Evolutionary conservation across 208 protist genomes (phyloP).

Genomic region (Vickermania ingenoplastis): DNA sequence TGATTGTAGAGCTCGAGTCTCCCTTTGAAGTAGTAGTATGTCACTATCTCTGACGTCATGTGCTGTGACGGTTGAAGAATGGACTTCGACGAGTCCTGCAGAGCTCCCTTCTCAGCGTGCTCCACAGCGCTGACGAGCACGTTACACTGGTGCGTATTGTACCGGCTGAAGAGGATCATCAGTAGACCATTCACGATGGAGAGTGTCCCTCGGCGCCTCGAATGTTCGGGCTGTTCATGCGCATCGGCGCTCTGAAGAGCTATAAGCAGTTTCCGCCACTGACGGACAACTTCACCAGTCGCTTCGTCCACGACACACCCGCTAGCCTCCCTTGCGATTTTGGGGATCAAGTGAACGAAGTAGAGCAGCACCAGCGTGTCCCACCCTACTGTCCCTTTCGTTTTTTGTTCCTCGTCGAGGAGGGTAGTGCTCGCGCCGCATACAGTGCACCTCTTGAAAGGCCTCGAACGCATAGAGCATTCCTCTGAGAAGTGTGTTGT

Average conservation of each 20-base stretch:
- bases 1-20: conserved; percentile 65
- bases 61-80: conserved; percentile 65
- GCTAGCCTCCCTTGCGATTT: conserved; percentile 47
- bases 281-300: conserved; percentile 56
- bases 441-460: conserved; percentile 63
- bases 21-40: conserved; percentile 71
- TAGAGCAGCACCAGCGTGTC: conserved; percentile 75
- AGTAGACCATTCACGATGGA: conserved; percentile 73
- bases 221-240: conserved; percentile 48
- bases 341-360: conserved; percentile 69
- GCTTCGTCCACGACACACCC: conserved; percentile 52
- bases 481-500: conserved; percentile 48
- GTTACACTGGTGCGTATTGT: conserved; percentile 77
- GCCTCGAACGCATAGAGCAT: conserved; percentile 70
- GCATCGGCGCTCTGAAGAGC: conserved; percentile 65
- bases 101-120: conserved; percentile 42
- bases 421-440: conserved; percentile 61
- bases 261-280: conserved; percentile 68
- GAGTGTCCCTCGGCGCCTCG: conserved; percentile 67
- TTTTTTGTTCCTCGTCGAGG: conserved; percentile 28
- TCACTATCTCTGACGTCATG: conserved; percentile 76
- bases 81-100: conserved; percentile 28
- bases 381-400: conserved; percentile 73
- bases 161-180: conserved; percentile 59
- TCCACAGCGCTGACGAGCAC: conserved; percentile 49